phyloP scores from a whole-genome alignment of 331 rosid species.

The Quercus tomentella region DNA sequence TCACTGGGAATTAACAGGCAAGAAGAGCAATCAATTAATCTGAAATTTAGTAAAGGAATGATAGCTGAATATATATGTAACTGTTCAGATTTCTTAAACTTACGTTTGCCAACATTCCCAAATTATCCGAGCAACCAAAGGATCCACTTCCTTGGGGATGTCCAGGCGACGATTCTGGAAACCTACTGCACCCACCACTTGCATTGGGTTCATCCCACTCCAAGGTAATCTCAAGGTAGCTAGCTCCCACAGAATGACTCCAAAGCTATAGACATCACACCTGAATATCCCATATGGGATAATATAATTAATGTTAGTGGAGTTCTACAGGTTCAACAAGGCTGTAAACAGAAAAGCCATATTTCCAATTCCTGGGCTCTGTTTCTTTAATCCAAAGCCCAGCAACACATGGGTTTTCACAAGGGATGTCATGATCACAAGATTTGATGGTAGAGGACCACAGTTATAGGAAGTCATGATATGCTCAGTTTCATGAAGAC shows the following conservation, averaged over 20 bases:
- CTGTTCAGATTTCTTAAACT: conserved; percentile 33
- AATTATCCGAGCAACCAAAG: conserved; percentile 79
- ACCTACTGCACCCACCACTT: conserved; percentile 99
- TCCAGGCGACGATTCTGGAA: conserved; percentile 95
- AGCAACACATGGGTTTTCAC: too few relatives aligned
- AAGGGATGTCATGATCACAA: background rate
- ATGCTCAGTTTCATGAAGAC: background rate
- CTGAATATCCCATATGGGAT: conserved; percentile 41
- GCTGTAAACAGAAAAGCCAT: background rate
- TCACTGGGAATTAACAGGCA: conserved; percentile 46
- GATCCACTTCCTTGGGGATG: conserved; percentile 93
- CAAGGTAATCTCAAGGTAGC: conserved; percentile 89
- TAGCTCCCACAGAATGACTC: conserved; percentile 97
- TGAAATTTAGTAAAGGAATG: background rate
- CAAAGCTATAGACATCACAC: conserved; percentile 97
- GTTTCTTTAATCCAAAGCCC: background rate
- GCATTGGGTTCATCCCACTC: conserved; percentile 99
- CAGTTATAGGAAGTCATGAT: background rate
- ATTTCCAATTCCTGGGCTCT: background rate
- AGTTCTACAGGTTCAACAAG: background rate
- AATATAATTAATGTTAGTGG: background rate
- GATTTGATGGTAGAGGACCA: background rate
- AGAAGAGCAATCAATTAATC: conserved; percentile 16
- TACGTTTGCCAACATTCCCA: conserved; percentile 97
- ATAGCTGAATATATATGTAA: background rate